Percentiles rank a stretch among this genome's conserved stretches.
Conservation (phyloP, 495 filamentous ascomycete species). For the Penicillium ucsense region DNA sequence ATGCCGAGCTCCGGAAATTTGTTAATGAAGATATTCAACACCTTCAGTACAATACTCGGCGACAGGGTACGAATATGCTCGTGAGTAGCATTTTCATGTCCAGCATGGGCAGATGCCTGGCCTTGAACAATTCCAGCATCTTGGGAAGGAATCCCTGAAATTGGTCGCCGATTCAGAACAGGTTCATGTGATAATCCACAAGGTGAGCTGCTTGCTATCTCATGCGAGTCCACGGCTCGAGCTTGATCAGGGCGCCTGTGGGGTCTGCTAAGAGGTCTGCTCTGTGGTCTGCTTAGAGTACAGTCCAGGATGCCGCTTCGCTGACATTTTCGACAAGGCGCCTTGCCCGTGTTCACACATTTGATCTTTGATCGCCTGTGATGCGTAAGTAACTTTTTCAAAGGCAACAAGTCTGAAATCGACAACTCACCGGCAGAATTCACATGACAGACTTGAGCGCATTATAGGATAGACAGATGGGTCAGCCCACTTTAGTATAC, state of each 20-base stretch:
- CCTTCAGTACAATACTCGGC: slow-evolving; percentile 5
- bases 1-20: slow-evolving; percentile 14
- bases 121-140: too few species aligned
- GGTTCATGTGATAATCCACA: neutral
- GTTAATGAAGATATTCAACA: slow-evolving; percentile 11
- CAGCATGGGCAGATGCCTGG: neutral
- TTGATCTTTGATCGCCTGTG: slow-evolving; percentile 13
- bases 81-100: neutral
- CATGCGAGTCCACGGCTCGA: too few species aligned
- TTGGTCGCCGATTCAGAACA: too few species aligned
- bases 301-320: slow-evolving; percentile 7
- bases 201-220: too few species aligned
- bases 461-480: neutral
- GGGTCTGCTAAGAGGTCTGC: neutral
- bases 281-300: slow-evolving; percentile 6
- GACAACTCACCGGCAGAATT: slow-evolving; percentile 7
- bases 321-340: slow-evolving; percentile 12
- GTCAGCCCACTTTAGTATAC: too few species aligned
- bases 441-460: slow-evolving; percentile 12
- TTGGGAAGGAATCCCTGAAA: too few species aligned
- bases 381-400: neutral
- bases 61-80: slow-evolving; percentile 1
- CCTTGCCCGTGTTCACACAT: slow-evolving; percentile 10
- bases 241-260: too few species aligned
- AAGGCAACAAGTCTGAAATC: neutral